Base-by-base conservation (phyloP, 352 stramenopile genomes). In the Vaucheria bursata region DNA sequence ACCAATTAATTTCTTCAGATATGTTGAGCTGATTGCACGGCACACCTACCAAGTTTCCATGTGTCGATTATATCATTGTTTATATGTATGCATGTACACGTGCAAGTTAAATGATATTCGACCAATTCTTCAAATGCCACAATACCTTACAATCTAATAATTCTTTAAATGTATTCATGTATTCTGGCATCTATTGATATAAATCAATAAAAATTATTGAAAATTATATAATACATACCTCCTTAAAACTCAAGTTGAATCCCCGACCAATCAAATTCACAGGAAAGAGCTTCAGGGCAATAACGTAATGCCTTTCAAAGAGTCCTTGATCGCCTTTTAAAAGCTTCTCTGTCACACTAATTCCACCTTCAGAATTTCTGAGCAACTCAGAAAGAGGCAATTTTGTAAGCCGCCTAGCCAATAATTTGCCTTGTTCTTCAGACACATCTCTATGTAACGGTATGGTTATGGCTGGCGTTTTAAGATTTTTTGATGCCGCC, bases 381-480 rank as follows among this genome's bases (percentile, higher is more conserved):
- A 98, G 89, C 2, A 99, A 87, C 80, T 97, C 91, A 29, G 90
- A 91, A 6, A 99, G 87, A 12, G 92, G 88, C 39, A 99, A 86
- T 71, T 94, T 92, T 40, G 94, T 97, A 72, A 98, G 89, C 7
- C 87, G 86, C 80, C 94, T 82, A 34, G 90, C 91, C 0, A 94
- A 75, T 32, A 79, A 78, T 29, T 88, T 68, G 33, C 88, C 88
- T 77, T 86, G 75, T 31, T 85, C 77, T 33, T 88, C 85, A 32
- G 76, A 84, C 0, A 92, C 89, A 40, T 85, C 83, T 1, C 88
- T 69, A 1, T 85, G 84, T 50, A 99, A 86, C 33, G 96, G 96
- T 29, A 99, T 96, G 25, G 92, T 97, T 95, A 99, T 99, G 73
- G 96, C 97, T 75, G 97, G 97, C 80, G 97, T 99, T 67, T 94